A percentile compares a stretch with the other conserved stretches of the same genome.
These are phyloP conservation scores for Nakaseomyces glabratus DNA, from an alignment of 1,139 yeast species.

Conservation along the genomic window DNA sequence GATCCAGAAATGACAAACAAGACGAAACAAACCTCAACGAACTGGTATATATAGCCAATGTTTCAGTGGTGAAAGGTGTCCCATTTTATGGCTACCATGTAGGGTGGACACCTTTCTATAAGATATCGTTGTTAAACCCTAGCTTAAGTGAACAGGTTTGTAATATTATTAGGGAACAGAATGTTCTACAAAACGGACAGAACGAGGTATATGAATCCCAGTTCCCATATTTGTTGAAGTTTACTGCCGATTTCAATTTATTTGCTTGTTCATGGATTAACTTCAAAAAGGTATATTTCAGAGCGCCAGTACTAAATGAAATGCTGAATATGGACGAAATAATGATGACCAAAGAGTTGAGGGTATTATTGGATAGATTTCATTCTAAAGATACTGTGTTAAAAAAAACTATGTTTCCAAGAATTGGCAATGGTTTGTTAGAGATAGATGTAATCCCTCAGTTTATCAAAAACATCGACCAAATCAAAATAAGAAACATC, in stretches of 20 bases:
- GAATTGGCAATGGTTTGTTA: slow-evolving; percentile 53
- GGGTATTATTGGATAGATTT: slow-evolving; percentile 22
- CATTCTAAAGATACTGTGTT: slow-evolving; percentile 10
- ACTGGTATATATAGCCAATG: slow-evolving; percentile 50
- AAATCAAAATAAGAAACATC: slow-evolving; percentile 38
- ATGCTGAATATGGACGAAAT: slow-evolving; percentile 23
- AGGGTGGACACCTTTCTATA: slow-evolving; percentile 55
- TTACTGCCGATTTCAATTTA: slow-evolving; percentile 71
- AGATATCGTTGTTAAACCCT: slow-evolving; percentile 62
- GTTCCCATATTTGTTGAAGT: slow-evolving; percentile 67
- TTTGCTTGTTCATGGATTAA: slow-evolving; percentile 78
- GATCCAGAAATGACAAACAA: not conserved
- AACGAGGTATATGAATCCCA: slow-evolving; percentile 67
- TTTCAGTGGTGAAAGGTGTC: slow-evolving; percentile 61
- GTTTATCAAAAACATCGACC: slow-evolving; percentile 47
- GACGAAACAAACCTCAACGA: slow-evolving; percentile 6
- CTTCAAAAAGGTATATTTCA: slow-evolving; percentile 29
- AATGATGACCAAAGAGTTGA: slow-evolving; percentile 24
- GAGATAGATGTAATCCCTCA: slow-evolving; percentile 63
- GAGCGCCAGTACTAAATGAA: slow-evolving; percentile 32
- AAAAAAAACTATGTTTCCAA: slow-evolving; percentile 31
- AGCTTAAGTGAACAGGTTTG: slow-evolving; percentile 49
- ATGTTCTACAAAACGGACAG: slow-evolving; percentile 26
- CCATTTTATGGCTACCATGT: slow-evolving; percentile 80
- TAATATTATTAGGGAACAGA: slow-evolving; percentile 48